Conservation (phyloP, 1,139 yeast genomes). For the Yamadazyma siamensis region DNA sequence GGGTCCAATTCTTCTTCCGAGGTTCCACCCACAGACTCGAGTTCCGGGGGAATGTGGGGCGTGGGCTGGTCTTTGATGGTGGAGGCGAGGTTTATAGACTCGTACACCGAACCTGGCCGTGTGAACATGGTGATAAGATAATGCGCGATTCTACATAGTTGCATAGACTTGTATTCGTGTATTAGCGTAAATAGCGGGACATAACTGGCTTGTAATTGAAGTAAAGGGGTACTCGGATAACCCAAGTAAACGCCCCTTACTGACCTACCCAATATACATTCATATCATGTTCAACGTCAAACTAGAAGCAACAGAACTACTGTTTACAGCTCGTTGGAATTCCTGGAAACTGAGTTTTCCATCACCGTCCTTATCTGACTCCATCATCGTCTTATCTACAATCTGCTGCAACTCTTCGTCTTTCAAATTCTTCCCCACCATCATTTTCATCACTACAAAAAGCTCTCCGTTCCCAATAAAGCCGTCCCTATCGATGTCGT, state of each 20-base stretch:
- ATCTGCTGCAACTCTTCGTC: slow-evolving; percentile 91
- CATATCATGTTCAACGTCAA: slow-evolving; percentile 50
- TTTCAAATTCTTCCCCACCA: slow-evolving; percentile 91
- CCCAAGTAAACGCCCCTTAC: too few species aligned
- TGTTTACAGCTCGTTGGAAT: slow-evolving; percentile 71
- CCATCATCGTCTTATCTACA: slow-evolving; percentile 94
- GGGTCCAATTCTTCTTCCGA: slow-evolving; percentile 30
- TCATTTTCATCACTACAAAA: slow-evolving; percentile 87
- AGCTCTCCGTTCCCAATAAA: slow-evolving; percentile 93
- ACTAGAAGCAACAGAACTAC: slow-evolving; percentile 59
- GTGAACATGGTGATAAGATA: too few species aligned
- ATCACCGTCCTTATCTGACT: slow-evolving; percentile 89
- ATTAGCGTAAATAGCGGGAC: too few species aligned
- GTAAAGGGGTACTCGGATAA: too few species aligned
- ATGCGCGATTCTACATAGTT: too few species aligned
- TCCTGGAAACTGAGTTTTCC: slow-evolving; percentile 86
- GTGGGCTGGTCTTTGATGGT: slow-evolving; percentile 7
- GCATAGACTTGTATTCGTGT: too few species aligned
- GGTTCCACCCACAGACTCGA: slow-evolving; percentile 15
- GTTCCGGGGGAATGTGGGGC: background rate
- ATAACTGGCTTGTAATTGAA: too few species aligned
- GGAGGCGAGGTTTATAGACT: slow-evolving; percentile 17
- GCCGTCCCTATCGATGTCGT: slow-evolving; percentile 95
- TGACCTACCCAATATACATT: too few species aligned
- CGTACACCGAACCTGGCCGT: slow-evolving; percentile 10